Evolutionary conservation across 768 basidiomycete species (phyloP).

Genomic region (Dioszegia aurantiaca): DNA sequence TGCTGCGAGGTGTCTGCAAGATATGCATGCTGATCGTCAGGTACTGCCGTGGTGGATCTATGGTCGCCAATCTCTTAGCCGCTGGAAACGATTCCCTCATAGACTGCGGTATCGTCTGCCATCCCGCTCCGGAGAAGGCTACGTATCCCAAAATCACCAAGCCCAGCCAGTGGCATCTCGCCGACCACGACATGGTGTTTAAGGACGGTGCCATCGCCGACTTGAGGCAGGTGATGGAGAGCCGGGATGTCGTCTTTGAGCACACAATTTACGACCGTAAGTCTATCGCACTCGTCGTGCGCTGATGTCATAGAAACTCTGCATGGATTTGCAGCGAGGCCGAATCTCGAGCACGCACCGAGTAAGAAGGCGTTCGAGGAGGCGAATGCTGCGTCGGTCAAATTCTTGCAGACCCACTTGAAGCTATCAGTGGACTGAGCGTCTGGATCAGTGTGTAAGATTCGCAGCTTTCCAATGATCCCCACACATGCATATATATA

Average conservation of each 20-base stretch:
- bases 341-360: constrained; percentile 58
- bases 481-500: too few relatives aligned
- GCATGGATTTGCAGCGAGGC: constrained; percentile 66
- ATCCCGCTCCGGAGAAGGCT: constrained; percentile 26
- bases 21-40: not conserved
- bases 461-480: too few relatives aligned
- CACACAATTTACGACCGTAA: constrained; percentile 25
- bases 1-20: not conserved
- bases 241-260: constrained; percentile 24
- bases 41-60: constrained; percentile 36
- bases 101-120: constrained; percentile 31
- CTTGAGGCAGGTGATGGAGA: constrained; percentile 21
- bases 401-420: constrained; percentile 57
- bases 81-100: constrained; percentile 16
- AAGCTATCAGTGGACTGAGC: not conserved
- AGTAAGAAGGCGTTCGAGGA: constrained; percentile 62
- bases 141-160: constrained; percentile 17
- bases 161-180: constrained; percentile 29
- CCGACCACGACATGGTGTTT: constrained; percentile 32
- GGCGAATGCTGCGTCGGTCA: constrained; percentile 56
- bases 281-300: not conserved
- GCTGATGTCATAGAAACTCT: constrained; percentile 53
- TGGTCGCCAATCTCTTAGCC: constrained; percentile 27
- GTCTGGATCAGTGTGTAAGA: too few relatives aligned
- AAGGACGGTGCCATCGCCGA: constrained; percentile 25